Evolutionary conservation across 352 stramenopile genomes (phyloP), one percentile per base, ranked within the genome.

Genomic region (Phytophthora meadii): DNA sequence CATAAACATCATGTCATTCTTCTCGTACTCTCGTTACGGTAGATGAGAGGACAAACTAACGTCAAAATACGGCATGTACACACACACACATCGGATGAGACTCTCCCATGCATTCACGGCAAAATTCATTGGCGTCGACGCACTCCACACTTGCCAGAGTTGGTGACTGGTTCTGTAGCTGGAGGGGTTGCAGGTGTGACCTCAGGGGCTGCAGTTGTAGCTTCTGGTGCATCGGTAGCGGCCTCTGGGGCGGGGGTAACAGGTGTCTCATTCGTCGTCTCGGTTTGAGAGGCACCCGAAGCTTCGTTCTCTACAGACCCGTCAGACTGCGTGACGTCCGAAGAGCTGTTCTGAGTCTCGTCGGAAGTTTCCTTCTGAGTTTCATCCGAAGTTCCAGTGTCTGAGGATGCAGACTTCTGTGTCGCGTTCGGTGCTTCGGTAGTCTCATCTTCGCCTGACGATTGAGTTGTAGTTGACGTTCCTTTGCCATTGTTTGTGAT

Each of bases 401-500:
- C 22, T 2, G 50, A 27, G 12, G 36, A 37, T n/a, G 50, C 46
- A 28, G 50, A 61, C 32, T 32, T 48, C 28, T 68, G 59, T 1
- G 42, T 61, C 24, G 48, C 54, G n/a, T 30, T 39, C 24, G 32
- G 14, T 11, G 55, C 10, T 19, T 24, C 44, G 30, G 30, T 36
- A 10, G 34, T 37, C 5, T 60, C 53, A 3, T 19, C 14, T 3
- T 28, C 44, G 22, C 27, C 54, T 5, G 54, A 61, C 2, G 54
- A 52, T 27, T 48, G 45, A 5, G 45, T 48, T 32, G 54, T 48
- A 6, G 32, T 19, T 17, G 44, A 51, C 4, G 24, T 22, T 12
- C 36, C 24, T 8, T 47, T 64, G 4, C 61, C 61, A 30, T 40
- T 47, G 47, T 73, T 73, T 30, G 65, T 61, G 27, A 73, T 73